Base-by-base conservation (phyloP, 176 grass and related monocot species). In the Elaeis guineensis region DNA sequence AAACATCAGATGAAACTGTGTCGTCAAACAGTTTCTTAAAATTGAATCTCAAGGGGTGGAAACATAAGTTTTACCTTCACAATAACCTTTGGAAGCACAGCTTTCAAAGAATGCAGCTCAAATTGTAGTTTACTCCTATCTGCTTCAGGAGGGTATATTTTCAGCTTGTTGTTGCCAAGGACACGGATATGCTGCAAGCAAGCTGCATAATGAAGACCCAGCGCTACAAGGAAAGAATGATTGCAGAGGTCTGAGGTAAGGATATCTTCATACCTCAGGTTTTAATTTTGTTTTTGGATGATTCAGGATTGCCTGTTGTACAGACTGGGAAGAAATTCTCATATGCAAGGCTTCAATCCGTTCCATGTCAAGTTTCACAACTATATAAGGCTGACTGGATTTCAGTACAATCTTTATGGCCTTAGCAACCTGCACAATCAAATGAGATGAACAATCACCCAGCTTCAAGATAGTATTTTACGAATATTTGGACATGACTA, bases 211-310 rank as follows among this genome's bases (percentile, higher is more conserved):
- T 63, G 54, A 61, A 67, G n/a, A 62, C 6, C n/a, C 17, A 62
- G 21, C 19, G 65, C 51, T 23, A 54, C 1, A 44, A 3, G 11
- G 35, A 44, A 44, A 44, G 35, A 44, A 44, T 12, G 35, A 44
- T 44, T 44, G 8, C 35, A 44, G 35, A 11, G 11, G 2, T 44
- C 35, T 44, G 14, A 44, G 9, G 1, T 44, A 22, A 54, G 16
- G 9, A 63, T n/a, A 62, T 75, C 22, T 39, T 62, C 70, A 14
- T 44, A 90, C 92, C 92, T 90, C 86, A 53, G 75, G 58, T 78
- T 90, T 96, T 74, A 96, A 71, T 71, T 96, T 96, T 14, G 90
- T 68, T 79, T 88, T 96, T 69, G 75, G 75, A 88, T 96, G 87
- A 64, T 80, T 85, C 78, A 96, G 69, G 55, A 96, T 96, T 62